Percentiles rank a stretch among this genome's conserved stretches.
phyloP scores from a whole-genome alignment of 257 asterid genomes.

The Ocimum tenuiflorum region DNA sequence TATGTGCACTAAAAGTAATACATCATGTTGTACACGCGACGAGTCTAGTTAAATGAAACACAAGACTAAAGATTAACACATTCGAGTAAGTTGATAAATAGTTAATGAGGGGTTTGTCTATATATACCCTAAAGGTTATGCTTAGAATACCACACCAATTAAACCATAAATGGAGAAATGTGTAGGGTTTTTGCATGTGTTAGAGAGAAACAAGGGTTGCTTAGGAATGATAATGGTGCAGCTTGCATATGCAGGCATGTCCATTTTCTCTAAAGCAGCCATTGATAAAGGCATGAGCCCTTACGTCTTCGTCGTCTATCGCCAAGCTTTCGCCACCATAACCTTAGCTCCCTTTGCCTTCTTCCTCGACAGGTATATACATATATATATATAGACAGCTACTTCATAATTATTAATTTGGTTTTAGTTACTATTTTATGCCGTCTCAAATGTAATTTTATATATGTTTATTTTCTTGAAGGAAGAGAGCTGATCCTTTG shows the following conservation, averaged over 20 bases:
- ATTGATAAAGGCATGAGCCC: slow-evolving; percentile 48
- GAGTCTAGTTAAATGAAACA: too few species aligned
- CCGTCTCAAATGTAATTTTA: too few species aligned
- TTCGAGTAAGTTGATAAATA: too few species aligned
- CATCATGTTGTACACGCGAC: too few species aligned
- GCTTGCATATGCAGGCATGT: slow-evolving; percentile 48
- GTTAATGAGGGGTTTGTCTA: too few species aligned
- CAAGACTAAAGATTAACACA: too few species aligned
- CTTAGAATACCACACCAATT: slow-evolving; percentile 2
- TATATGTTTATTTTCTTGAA: slow-evolving; percentile 2
- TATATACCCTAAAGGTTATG: slow-evolving; percentile 2
- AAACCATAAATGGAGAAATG: slow-evolving; percentile 8
- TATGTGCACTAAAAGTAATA: too few species aligned
- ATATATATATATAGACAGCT: too few species aligned
- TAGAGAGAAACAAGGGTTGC: slow-evolving; percentile 25
- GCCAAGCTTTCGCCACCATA: slow-evolving; percentile 46
- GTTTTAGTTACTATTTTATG: too few species aligned
- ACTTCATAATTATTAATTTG: too few species aligned
- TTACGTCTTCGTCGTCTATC: slow-evolving; percentile 49
- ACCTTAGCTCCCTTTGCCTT: slow-evolving; percentile 48
- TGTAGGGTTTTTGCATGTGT: background rate
- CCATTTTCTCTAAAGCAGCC: slow-evolving; percentile 53
- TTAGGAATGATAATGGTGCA: slow-evolving; percentile 40
- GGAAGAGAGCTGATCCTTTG: slow-evolving; percentile 38
- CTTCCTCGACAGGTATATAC: slow-evolving; percentile 39